A percentile compares a stretch with the other conserved stretches of the same genome.
phyloP scores from a whole-genome alignment of 768 basidiomycete genomes.

The Artomyces pyxidatus region DNA sequence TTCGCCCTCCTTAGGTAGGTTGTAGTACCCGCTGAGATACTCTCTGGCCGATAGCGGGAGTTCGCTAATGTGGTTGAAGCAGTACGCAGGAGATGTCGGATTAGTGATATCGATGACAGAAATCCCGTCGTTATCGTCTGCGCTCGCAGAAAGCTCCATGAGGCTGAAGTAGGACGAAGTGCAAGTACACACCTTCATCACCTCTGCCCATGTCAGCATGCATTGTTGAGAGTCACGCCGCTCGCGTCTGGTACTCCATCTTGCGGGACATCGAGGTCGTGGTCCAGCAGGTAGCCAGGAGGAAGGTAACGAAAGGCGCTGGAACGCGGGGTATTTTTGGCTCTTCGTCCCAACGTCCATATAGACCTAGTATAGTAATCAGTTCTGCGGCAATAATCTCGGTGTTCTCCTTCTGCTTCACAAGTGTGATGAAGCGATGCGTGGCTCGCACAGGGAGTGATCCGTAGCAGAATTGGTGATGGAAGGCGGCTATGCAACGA shows the following conservation, averaged over 20 bases:
- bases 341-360: conserved; percentile 15
- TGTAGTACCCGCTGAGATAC: neutral
- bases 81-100: neutral
- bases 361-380: conserved; percentile 24
- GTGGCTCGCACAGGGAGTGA: conserved; percentile 25
- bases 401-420: conserved; percentile 29
- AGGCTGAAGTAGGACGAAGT: neutral
- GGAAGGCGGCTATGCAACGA: conserved; percentile 33
- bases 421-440: conserved; percentile 26
- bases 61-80: neutral
- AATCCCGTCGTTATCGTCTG: conserved; percentile 6
- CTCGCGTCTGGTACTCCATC: conserved; percentile 20
- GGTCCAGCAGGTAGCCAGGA: conserved; percentile 26
- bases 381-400: conserved; percentile 30
- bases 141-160: neutral
- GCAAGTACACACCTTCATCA: conserved; percentile 19
- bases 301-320: conserved; percentile 25
- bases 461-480: conserved; percentile 35
- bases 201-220: conserved; percentile 20
- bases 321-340: conserved; percentile 20
- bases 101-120: conserved; percentile 5
- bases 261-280: neutral
- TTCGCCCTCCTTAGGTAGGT: neutral
- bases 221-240: conserved; percentile 13
- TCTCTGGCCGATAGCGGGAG: neutral